Percentiles rank a stretch among this genome's conserved stretches.
These are phyloP conservation scores for Akanthomyces lecanii DNA, from an alignment of 2,329 filamentous ascomycete genomes.

Conservation along the genomic window DNA sequence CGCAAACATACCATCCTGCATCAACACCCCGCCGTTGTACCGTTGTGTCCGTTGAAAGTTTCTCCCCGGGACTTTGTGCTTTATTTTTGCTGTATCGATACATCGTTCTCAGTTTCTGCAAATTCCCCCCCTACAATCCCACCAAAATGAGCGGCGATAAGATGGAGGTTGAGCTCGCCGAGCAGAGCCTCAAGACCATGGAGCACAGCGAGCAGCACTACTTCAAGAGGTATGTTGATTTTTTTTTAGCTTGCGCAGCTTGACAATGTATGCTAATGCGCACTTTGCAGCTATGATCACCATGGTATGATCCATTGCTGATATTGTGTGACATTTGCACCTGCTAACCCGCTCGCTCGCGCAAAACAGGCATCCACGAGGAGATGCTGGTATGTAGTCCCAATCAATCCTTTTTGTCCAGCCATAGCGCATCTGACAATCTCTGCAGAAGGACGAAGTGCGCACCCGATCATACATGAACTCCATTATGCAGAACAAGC, in stretches of 20 bases:
- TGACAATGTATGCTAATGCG: conserved; percentile 31
- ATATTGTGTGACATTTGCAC: conserved; percentile 14
- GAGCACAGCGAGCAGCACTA: conserved; percentile 97
- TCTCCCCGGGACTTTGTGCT: not conserved
- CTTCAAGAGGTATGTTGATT: conserved; percentile 77
- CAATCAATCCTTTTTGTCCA: not conserved
- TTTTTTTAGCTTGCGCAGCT: conserved; percentile 1
- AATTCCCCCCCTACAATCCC: not conserved
- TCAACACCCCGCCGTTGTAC: conserved; percentile 11
- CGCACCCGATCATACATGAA: conserved; percentile 96
- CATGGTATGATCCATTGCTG: conserved; percentile 61
- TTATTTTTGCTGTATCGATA: not conserved
- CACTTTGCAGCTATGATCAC: conserved; percentile 77
- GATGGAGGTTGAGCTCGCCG: conserved; percentile 57
- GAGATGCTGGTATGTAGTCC: conserved; percentile 82
- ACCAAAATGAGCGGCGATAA: conserved; percentile 45
- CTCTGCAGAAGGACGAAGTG: conserved; percentile 87
- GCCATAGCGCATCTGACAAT: conserved; percentile 17
- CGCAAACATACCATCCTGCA: conserved; percentile 20
- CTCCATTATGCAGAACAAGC: conserved; percentile 93
- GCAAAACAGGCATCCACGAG: conserved; percentile 76
- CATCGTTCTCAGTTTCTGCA: not conserved
- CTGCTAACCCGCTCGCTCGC: conserved; percentile 8
- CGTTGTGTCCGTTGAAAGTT: conserved; percentile 8
- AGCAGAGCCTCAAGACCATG: conserved; percentile 65